Evolutionary conservation across 2,329 filamentous ascomycete species (phyloP).

Genomic region (Trichoderma lentiforme): DNA sequence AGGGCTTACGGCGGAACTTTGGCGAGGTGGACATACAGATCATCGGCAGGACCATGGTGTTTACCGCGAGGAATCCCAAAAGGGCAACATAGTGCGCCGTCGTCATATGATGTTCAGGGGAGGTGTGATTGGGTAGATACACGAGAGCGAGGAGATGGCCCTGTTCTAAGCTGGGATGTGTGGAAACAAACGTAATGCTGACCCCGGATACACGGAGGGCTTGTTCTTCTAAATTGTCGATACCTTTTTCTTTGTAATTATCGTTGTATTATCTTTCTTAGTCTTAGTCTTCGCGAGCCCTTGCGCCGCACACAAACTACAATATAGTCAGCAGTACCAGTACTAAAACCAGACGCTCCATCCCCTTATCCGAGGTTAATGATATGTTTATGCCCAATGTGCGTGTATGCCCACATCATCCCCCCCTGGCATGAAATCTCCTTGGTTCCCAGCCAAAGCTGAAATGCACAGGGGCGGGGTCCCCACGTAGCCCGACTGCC

Average conservation of each 20-base stretch:
- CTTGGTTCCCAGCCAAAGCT: background rate
- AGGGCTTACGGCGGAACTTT: constrained; percentile 35
- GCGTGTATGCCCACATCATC: background rate
- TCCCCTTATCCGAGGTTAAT: background rate
- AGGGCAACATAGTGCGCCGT: background rate
- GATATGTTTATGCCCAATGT: background rate
- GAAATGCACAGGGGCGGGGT: constrained; percentile 10
- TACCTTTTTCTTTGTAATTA: background rate
- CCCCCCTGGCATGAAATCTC: background rate
- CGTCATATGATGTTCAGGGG: background rate
- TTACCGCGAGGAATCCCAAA: constrained; percentile 32
- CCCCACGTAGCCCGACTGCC: background rate
- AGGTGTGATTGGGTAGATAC: background rate
- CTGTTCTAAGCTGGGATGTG: background rate
- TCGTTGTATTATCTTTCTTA: background rate
- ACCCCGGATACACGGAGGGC: background rate
- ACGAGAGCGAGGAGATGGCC: background rate
- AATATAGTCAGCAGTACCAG: background rate
- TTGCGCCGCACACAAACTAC: background rate
- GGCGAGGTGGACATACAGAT: constrained; percentile 38
- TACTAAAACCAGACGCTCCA: background rate
- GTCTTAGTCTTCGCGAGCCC: background rate
- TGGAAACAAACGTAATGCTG: background rate
- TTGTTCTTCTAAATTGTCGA: background rate
- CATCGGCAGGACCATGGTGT: constrained; percentile 39